phyloP scores from a whole-genome alignment of 1,284 basidiomycete genomes.

The Ganoderma leucocontextum region DNA sequence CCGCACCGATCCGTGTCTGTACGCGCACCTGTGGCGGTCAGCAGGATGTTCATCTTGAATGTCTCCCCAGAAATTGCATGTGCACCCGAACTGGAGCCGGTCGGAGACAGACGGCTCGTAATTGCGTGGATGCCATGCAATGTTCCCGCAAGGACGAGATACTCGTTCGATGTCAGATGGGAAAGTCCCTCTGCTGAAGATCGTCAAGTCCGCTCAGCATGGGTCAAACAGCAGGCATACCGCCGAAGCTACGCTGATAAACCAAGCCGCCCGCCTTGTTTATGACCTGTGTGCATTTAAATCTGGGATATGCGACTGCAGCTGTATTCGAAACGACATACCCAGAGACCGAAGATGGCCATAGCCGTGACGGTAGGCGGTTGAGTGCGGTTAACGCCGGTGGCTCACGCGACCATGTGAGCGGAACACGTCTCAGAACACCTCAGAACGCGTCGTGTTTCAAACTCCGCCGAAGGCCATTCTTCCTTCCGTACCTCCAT shows the following conservation, averaged over 20 bases:
- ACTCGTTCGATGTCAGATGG: slow-evolving; percentile 93
- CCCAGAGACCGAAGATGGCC: slow-evolving; percentile 87
- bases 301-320: neutral
- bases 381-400: slow-evolving; percentile 5
- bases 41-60: slow-evolving; percentile 89
- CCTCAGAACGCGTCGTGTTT: slow-evolving; percentile 29
- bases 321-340: slow-evolving; percentile 40
- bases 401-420: slow-evolving; percentile 31
- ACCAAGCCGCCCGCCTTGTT: slow-evolving; percentile 99
- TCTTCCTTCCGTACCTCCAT: slow-evolving; percentile 3
- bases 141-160: slow-evolving; percentile 96
- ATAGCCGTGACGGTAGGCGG: slow-evolving; percentile 42
- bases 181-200: slow-evolving; percentile 79
- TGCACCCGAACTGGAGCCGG: slow-evolving; percentile 84
- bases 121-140: slow-evolving; percentile 99
- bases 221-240: slow-evolving; percentile 49
- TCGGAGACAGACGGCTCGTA: slow-evolving; percentile 90
- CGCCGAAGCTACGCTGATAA: slow-evolving; percentile 91
- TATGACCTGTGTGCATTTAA: slow-evolving; percentile 73
- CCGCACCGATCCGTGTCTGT: neutral
- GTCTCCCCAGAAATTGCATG: slow-evolving; percentile 95
- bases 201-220: slow-evolving; percentile 23
- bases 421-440: slow-evolving; percentile 34
- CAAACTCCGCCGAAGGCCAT: slow-evolving; percentile 30
- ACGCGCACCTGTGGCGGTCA: slow-evolving; percentile 90